Base-by-base conservation (phyloP, 1,284 basidiomycete genomes). In the Cutaneotrichosporon sp. region DNA sequence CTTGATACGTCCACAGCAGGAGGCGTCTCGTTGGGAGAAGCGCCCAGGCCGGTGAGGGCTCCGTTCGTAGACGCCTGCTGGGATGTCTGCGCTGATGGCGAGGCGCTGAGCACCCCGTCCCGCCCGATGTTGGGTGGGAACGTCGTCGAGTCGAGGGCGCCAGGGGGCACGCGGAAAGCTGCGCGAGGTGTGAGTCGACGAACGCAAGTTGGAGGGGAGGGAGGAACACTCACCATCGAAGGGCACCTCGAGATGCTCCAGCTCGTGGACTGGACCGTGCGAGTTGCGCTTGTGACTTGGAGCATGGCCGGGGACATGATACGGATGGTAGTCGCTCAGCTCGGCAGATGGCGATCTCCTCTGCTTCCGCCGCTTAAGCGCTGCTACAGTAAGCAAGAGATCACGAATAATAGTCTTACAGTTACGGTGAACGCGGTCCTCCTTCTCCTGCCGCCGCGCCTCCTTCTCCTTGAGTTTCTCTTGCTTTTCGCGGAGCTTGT, bases 401-500 rank as follows among this genome's bases (percentile, higher is more conserved):
- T 40, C 34, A 34, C 51, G 16, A 32, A 14, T 5, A 21, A 7
- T 9, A 42, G 38, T 7, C 55, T 56, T 18, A 56, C 55, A 40
- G 21, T 40, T 56, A 5, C 55, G 36, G 38, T 56, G 55, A 30
- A 56, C 55, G 10, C 55, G 36, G 22, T 56, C 55, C 34, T 56
- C 55, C 55, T 56, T 56, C 36, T 56, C 55, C 36, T 56, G 55
- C 14, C 55, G 55, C 22, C 38, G 38, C 16, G 32, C 49, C 49
- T 50, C 58, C 18, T 84, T 81, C 38, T 82, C 64, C 30, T 82
- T 82, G 40, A 82, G 80, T 77, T 87, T 89, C 56, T 86, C 84
- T 60, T 86, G 86, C 76, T 86, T 88, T 31, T 82, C 82, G 42
- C 82, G 80, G 77, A 87, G 89, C 56, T 86, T 84, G 61, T 86